phyloP scores from a whole-genome alignment of 2,329 filamentous ascomycete genomes.

The Bretziella fagacearum region DNA sequence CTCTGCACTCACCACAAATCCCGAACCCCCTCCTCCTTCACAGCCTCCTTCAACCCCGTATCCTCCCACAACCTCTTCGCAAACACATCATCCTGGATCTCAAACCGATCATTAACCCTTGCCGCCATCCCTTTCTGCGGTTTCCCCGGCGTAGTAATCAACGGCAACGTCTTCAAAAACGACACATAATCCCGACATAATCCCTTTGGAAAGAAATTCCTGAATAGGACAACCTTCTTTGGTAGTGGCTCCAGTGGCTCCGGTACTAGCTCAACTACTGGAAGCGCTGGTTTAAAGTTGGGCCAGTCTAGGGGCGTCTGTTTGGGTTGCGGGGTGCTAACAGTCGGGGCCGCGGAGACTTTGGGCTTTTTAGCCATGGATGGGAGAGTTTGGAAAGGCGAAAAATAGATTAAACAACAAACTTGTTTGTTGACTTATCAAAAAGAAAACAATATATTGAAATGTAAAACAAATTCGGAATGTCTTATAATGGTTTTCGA shows the following conservation, averaged over 20 bases:
- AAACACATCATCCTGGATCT: slow-evolving; percentile 60
- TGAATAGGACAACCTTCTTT: slow-evolving; percentile 55
- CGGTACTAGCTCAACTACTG: slow-evolving; percentile 45
- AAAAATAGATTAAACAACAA: too few relatives aligned
- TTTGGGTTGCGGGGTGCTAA: slow-evolving; percentile 17
- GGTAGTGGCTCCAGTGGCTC: slow-evolving; percentile 31
- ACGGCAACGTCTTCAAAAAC: slow-evolving; percentile 51
- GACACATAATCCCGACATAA: slow-evolving; percentile 62
- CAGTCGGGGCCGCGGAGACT: slow-evolving; percentile 10
- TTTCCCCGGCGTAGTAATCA: slow-evolving; percentile 60
- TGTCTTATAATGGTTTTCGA: too few relatives aligned
- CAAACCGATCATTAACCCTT: slow-evolving; percentile 78
- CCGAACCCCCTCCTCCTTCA: slow-evolving; percentile 26
- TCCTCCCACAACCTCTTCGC: slow-evolving; percentile 59
- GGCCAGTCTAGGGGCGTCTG: slow-evolving; percentile 45
- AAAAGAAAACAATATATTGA: too few relatives aligned
- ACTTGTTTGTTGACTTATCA: too few relatives aligned
- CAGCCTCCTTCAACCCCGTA: slow-evolving; percentile 53
- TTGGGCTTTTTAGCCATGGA: slow-evolving; percentile 17
- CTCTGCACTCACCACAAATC: slow-evolving; percentile 28
- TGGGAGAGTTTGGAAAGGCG: too few relatives aligned
- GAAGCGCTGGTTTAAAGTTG: slow-evolving; percentile 48
- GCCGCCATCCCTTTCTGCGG: slow-evolving; percentile 68
- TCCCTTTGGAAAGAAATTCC: slow-evolving; percentile 55
- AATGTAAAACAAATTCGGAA: too few relatives aligned